A percentile compares a stretch with the other conserved stretches of the same genome.
phyloP scores from a whole-genome alignment of 129 eudicot genomes.

The Artemisia annua region DNA sequence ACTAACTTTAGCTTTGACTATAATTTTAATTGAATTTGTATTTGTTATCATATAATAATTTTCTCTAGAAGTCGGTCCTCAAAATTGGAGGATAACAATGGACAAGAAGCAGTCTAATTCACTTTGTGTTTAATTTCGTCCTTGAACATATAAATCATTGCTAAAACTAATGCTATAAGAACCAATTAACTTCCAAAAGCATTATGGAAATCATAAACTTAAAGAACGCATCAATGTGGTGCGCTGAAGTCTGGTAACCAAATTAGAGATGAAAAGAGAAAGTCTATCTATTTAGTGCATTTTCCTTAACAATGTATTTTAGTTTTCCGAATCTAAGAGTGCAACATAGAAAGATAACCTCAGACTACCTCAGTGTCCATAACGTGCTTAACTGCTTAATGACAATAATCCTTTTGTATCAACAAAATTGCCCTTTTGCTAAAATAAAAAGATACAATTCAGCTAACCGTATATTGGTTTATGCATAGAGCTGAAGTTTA shows the following conservation, averaged over 20 bases:
- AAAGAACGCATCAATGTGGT: neutral
- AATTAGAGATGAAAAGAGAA: neutral
- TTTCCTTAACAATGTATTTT: neutral
- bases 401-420: neutral
- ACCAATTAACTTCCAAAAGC: neutral
- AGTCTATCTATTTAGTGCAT: neutral
- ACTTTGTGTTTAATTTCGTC: too few species aligned
- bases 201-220: neutral
- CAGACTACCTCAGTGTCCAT: too few species aligned
- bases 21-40: too few species aligned
- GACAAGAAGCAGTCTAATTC: too few species aligned
- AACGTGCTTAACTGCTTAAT: neutral
- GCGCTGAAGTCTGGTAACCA: neutral
- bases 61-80: too few species aligned
- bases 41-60: too few species aligned
- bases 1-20: too few species aligned
- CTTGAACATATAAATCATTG: too few species aligned
- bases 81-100: too few species aligned
- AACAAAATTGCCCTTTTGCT: constrained; percentile 8
- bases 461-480: neutral
- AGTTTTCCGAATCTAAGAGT: too few species aligned
- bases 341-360: too few species aligned
- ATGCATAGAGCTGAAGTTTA: neutral
- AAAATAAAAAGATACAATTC: neutral
- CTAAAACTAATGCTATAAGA: neutral